Percentiles rank a stretch among this genome's conserved stretches.
Conservation (phyloP, 2,329 filamentous ascomycete species). For the Sarocladium oryzae region DNA sequence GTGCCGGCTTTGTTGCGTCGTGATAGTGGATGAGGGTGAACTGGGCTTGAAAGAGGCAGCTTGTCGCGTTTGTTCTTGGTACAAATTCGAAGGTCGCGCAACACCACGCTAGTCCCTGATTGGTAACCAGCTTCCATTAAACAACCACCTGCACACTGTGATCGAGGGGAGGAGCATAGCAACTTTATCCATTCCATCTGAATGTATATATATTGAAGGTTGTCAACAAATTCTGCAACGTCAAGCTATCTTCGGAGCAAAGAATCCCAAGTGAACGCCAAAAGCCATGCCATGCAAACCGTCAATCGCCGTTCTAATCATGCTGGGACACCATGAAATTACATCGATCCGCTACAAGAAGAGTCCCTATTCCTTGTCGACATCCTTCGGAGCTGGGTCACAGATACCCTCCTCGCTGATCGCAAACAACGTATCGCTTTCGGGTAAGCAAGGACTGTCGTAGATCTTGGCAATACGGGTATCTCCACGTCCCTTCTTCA, state of each 20-base stretch:
- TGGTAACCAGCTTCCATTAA: conserved; percentile 25
- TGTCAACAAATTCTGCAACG: too few species aligned
- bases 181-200: too few species aligned
- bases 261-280: conserved; percentile 24
- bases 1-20: conserved; percentile 12
- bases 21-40: conserved; percentile 12
- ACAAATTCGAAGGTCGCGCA: conserved; percentile 9
- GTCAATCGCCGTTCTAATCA: too few species aligned
- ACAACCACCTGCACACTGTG: not conserved
- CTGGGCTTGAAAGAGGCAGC: conserved; percentile 9
- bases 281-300: conserved; percentile 18
- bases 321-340: too few species aligned
- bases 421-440: conserved; percentile 93
- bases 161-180: not conserved
- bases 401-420: conserved; percentile 97
- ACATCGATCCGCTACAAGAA: too few species aligned
- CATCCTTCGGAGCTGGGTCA: conserved; percentile 89
- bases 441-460: conserved; percentile 92
- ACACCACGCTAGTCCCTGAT: conserved; percentile 23
- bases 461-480: conserved; percentile 99
- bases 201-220: too few species aligned
- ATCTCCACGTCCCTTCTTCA: conserved; percentile 94
- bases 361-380: conserved; percentile 87
- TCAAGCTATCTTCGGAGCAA: too few species aligned
- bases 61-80: conserved; percentile 14